Evolutionary conservation across 164 flowering plant genomes (phyloP).

Genomic region (Magnolia officinalis): DNA sequence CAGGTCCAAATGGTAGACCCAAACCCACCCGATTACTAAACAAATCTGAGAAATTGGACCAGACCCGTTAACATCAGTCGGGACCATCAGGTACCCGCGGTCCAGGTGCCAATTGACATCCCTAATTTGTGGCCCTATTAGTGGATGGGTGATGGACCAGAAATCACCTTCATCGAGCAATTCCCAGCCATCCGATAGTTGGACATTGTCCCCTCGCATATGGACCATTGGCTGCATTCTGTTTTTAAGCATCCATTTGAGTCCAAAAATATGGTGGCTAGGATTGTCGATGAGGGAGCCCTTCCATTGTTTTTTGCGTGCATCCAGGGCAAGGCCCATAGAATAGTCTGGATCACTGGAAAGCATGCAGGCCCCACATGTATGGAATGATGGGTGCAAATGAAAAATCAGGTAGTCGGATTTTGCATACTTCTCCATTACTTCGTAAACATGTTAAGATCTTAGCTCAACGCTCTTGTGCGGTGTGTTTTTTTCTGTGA

Average conservation of each 20-base stretch:
- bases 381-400: background rate
- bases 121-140: no score
- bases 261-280: background rate
- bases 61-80: no score
- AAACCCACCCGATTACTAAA: no score
- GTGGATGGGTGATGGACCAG: background rate
- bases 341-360: no score
- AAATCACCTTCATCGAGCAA: background rate
- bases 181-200: background rate
- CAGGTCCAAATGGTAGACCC: no score
- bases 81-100: no score
- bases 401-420: background rate
- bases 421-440: background rate
- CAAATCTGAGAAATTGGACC: no score
- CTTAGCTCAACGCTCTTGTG: background rate
- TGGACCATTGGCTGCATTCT: no score
- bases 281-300: background rate
- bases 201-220: background rate
- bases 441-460: background rate
- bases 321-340: background rate
- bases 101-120: no score
- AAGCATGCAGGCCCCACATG: background rate
- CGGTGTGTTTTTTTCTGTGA: slow-evolving; percentile 4
- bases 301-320: no score
- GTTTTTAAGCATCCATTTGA: background rate